Percentiles rank a stretch among this genome's conserved stretches.
These are phyloP conservation scores for Podospora australis DNA, from an alignment of 495 filamentous ascomycete genomes.

Conservation along the genomic window DNA sequence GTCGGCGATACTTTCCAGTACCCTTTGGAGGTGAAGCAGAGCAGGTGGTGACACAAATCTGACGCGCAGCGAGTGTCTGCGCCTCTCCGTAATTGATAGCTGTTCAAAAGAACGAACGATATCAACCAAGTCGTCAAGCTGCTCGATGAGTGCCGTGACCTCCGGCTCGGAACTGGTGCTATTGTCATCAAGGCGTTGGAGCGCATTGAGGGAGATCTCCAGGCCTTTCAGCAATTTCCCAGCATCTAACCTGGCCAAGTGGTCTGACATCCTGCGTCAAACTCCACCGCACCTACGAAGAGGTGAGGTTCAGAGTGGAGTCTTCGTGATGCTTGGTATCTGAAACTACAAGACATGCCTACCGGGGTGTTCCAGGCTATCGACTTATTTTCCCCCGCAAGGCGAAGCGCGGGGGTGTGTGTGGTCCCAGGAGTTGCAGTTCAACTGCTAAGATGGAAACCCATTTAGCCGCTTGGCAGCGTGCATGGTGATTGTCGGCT, in stretches of 20 bases:
- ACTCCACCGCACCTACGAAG: too few relatives aligned
- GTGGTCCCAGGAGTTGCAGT: too few relatives aligned
- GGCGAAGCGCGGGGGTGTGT: too few relatives aligned
- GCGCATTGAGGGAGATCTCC: background rate
- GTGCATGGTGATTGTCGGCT: too few relatives aligned
- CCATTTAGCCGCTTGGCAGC: too few relatives aligned
- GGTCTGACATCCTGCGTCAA: background rate
- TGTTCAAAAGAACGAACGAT: background rate
- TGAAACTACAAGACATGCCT: too few relatives aligned
- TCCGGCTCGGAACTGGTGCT: background rate
- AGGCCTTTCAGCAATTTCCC: background rate
- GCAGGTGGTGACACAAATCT: background rate
- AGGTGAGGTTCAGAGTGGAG: too few relatives aligned
- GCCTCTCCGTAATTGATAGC: background rate
- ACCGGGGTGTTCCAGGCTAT: too few relatives aligned
- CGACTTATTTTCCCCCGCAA: too few relatives aligned
- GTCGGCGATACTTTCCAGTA: background rate
- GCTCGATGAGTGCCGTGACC: background rate
- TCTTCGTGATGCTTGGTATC: too few relatives aligned
- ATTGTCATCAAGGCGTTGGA: background rate
- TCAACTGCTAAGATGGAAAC: too few relatives aligned
- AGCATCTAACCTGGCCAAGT: background rate
- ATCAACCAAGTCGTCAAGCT: constrained; percentile 1
- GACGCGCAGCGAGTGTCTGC: background rate
- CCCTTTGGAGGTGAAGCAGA: background rate